Evolutionary conservation across 768 basidiomycete genomes (phyloP), one percentile per base, ranked within the genome.

Genomic region (Gloeopeniophorella convolvens): DNA sequence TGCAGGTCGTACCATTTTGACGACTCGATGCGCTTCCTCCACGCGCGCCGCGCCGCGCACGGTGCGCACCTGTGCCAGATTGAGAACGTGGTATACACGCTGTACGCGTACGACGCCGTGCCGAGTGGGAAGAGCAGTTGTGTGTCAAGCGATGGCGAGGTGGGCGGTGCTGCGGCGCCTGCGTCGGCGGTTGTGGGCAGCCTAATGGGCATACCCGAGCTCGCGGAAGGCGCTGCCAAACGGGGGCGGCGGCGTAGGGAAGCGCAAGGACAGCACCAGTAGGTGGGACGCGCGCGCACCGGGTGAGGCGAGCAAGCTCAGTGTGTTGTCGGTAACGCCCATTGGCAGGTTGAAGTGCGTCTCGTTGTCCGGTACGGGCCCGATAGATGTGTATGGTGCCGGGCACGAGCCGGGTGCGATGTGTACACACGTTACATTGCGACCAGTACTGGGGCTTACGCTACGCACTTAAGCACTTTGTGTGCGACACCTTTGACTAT

Each of bases 81-180:
- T 55, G 93, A 96, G 70, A 88, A 92, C 61, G 89, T 85, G 57
- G 83, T 97, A 42, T 95, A 96, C 70, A 95, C 92, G 12, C 89
- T 94, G 8, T 97, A 96, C 63, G 73, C 77, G 4, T 91, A 86
- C 65, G 83, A 89, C 46, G 44, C 26, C 4, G 40, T 24, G 18
- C 21, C 45, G 9, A 35, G 41, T 10, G 47, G 37, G 67, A 68
- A 42, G 51, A 64, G 50, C 62, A 60, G 63, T 56, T 55, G 51
- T 63, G 45, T 54, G 28, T 41, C 53, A 31, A 55, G 53, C 2
- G 53, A 56, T 4, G 48, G 63, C 9, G 62, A 60, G 33, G 44
- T 50, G 5, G 50, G 54, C 13, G 43, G 45, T 18, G 45, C 51
- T 15, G 48, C 60, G 54, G 33, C 60, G n/a, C 69, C 33, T 28